Evolutionary conservation across 768 basidiomycete species (phyloP), one percentile per base, ranked within the genome.

Genomic region (Auricularia sp.): DNA sequence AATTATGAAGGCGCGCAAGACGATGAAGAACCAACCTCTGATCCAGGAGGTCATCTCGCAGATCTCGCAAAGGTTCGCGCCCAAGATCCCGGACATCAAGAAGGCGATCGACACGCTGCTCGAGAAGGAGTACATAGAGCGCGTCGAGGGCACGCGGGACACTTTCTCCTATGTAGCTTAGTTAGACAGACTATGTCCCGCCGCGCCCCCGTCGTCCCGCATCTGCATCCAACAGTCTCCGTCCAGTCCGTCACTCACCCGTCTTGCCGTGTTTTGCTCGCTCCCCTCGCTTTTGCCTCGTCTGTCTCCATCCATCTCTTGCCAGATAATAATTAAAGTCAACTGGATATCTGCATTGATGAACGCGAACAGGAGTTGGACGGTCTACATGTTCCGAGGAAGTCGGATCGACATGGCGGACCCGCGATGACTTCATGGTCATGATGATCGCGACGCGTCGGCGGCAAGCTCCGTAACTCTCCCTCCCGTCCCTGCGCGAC

Each of bases 51-150:
- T 94, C 66, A 91, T 92, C 68, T 87, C 89, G 11, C 91, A 93
- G 74, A 90, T 95, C 68, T 87, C 90, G 7, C 84, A 88, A 69
- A 84, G 93, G 62, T 95, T 95, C 75, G 84, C 89, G 7, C 95
- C 96, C 29, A 94, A 93, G 79, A 91, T 98, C 62, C 87, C 92
- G 2, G 94, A 97, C 72, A 94, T 98, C 78, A 98, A 98, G 77
- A 95, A 91, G 89, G 91, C 92, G 3, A 96, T 98, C 65, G 93
- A 96, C 72, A 86, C 86, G 14, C 78, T 98, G 21, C 79, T 98
- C 60, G 96, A 98, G 78, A 96, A 96, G 77, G 96, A 99, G 74
- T 99, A 98, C 74, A 90, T 99, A 69, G 95, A 98, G 72, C 87
- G 96, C 36, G 88, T 93, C 14, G 92, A 93, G 23, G 91, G 88